phyloP scores from a whole-genome alignment of 1,284 basidiomycete genomes.

The Filobasidium uniguttulatum region DNA sequence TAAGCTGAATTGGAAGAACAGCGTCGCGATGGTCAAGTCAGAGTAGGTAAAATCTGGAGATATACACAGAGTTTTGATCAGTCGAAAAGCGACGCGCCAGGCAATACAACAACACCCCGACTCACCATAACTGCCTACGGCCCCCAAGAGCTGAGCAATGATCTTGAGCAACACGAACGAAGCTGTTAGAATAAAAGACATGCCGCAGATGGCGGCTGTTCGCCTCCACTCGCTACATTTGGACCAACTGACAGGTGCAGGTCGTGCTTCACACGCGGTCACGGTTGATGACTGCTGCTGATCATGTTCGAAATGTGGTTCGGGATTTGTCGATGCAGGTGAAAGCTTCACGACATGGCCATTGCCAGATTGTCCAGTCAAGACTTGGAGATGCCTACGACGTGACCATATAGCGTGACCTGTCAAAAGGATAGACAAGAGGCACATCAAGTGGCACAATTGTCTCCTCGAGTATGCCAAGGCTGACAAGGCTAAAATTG shows the following conservation, averaged over 20 bases:
- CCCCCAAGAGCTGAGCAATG: slow-evolving; percentile 20
- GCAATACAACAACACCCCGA: slow-evolving; percentile 3
- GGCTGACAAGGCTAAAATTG: slow-evolving; percentile 45
- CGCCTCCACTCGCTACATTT: slow-evolving; percentile 32
- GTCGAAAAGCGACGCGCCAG: background rate
- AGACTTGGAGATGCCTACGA: slow-evolving; percentile 37
- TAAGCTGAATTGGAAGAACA: slow-evolving; percentile 82
- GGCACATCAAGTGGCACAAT: slow-evolving; percentile 61
- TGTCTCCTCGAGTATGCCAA: slow-evolving; percentile 58
- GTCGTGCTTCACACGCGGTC: slow-evolving; percentile 8
- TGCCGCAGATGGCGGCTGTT: slow-evolving; percentile 30
- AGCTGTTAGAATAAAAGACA: slow-evolving; percentile 32
- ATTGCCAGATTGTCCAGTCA: too few species aligned
- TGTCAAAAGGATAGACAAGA: slow-evolving; percentile 63
- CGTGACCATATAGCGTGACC: slow-evolving; percentile 61
- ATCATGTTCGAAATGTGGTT: background rate
- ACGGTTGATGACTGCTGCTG: slow-evolving; percentile 9
- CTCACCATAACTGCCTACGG: slow-evolving; percentile 19
- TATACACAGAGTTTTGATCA: background rate
- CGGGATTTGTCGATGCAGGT: too few species aligned
- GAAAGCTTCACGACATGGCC: too few species aligned
- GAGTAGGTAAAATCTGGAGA: slow-evolving; percentile 56
- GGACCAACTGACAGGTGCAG: slow-evolving; percentile 29
- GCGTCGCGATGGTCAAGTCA: slow-evolving; percentile 59
- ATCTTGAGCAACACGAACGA: slow-evolving; percentile 32